Percentiles rank a stretch among this genome's conserved stretches.
phyloP scores from a whole-genome alignment of 768 basidiomycete species.

The Sporobolomyces pararoseus region DNA sequence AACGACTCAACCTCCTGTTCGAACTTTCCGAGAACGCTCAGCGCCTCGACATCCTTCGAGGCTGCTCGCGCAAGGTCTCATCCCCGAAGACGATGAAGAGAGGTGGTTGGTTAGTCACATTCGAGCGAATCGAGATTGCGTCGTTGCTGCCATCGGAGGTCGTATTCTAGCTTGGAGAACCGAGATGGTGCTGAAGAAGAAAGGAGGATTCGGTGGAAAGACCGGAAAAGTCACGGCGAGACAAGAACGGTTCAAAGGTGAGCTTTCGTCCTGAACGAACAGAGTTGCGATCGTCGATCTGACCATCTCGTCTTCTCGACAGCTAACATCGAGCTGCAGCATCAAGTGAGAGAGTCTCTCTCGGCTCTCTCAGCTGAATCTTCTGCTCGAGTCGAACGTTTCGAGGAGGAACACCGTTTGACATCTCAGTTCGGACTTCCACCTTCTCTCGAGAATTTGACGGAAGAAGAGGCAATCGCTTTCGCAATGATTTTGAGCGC shows the following conservation, averaged over 20 bases:
- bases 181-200: conserved; percentile 15
- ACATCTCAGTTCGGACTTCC: conserved; percentile 26
- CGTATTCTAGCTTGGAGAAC: conserved; percentile 33
- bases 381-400: conserved; percentile 6
- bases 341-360: conserved; percentile 39
- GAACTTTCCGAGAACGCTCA: conserved; percentile 31
- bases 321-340: conserved; percentile 38
- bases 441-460: conserved; percentile 33
- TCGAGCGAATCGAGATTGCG: conserved; percentile 29
- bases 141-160: conserved; percentile 34
- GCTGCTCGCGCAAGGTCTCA: conserved; percentile 21
- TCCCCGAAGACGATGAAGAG: conserved; percentile 32
- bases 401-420: conserved; percentile 14
- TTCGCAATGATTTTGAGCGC: conserved; percentile 34
- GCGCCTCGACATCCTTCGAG: conserved; percentile 25
- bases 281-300: too few relatives aligned
- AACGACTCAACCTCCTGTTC: not conserved
- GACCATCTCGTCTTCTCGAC: not conserved
- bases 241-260: conserved; percentile 36
- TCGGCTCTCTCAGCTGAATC: conserved; percentile 29
- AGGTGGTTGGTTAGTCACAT: conserved; percentile 32
- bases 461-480: conserved; percentile 38
- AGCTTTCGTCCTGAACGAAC: too few relatives aligned
- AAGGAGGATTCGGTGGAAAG: not conserved
- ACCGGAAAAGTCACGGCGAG: conserved; percentile 24